Evolutionary conservation across 1,284 basidiomycete genomes (phyloP).

Genomic region (Melampsora larici-populina): DNA sequence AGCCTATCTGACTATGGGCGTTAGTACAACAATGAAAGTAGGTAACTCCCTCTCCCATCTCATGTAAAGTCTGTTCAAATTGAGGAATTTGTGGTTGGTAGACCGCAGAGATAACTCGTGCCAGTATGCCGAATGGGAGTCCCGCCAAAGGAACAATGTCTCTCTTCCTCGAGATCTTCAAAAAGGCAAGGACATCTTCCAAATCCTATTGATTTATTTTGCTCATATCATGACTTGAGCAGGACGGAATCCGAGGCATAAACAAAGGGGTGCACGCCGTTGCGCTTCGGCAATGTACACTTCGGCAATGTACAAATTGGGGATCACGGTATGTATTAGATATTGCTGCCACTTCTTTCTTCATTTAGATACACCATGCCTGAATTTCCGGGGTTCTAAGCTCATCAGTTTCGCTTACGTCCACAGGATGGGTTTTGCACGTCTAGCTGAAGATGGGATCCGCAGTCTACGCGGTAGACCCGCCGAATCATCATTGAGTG

Average conservation of each 20-base stretch:
- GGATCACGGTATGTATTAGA: slow-evolving; percentile 17
- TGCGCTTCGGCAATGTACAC: too few species aligned
- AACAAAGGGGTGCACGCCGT: slow-evolving; percentile 43
- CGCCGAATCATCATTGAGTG: slow-evolving; percentile 14
- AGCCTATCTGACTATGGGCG: slow-evolving; percentile 40
- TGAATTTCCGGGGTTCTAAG: not conserved
- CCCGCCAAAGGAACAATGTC: slow-evolving; percentile 28
- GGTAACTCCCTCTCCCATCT: not conserved
- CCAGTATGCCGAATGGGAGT: not conserved
- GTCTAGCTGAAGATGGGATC: slow-evolving; percentile 37
- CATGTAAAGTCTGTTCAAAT: not conserved
- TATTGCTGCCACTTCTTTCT: not conserved
- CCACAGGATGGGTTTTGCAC: slow-evolving; percentile 33
- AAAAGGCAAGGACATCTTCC: not conserved
- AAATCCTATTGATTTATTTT: not conserved
- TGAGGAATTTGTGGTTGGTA: not conserved
- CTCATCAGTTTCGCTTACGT: not conserved
- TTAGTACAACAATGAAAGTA: slow-evolving; percentile 42
- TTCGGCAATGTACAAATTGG: slow-evolving; percentile 43
- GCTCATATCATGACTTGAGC: not conserved
- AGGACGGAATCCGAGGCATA: slow-evolving; percentile 41
- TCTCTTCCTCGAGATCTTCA: slow-evolving; percentile 35
- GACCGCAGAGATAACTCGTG: slow-evolving; percentile 41
- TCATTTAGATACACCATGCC: not conserved
- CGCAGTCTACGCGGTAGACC: slow-evolving; percentile 8